Evolutionary conservation across 768 basidiomycete genomes (phyloP), one percentile per base, ranked within the genome.

Genomic region (Rhodosporidiobolus odoratus): DNA sequence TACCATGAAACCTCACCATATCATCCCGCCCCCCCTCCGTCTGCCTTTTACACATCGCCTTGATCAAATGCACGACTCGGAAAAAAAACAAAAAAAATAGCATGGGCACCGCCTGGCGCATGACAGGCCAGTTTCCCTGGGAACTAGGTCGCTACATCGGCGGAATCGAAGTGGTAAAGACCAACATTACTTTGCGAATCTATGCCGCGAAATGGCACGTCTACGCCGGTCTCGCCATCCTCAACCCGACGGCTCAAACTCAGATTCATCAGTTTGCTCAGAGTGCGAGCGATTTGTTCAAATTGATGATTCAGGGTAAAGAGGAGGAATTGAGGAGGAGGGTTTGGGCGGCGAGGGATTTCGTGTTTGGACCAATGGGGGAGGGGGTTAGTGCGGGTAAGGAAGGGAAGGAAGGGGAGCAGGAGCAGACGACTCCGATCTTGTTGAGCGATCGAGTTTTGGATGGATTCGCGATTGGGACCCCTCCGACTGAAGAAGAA

Each of bases 171-270:
- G 94, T 92, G 2, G 92, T 92, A 75, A 99, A 99, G 81, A 93
- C 92, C 76, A 99, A 99, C 83, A 89, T 97, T 80, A 87, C 90
- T 72, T 85, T 96, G 27, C 91, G 96, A 0, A 98, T 99, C 76
- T 99, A 97, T 80, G 85, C 91, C 53, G 96, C 93, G 80, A 89
- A 92, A 70, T 99, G 93, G 93, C 95, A 99, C 81, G 95, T 99
- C 77, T 99, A 99, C 79, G 95, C 95, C 21, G 95, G 96, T 3
- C 85, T 99, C n/a, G 95, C 95, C 1, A 91, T 98, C 78, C 85
- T 99, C 71, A 98, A 99, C 80, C 95, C 96, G 8, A 87, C 85
- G 17, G 96, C 96, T 0, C 85, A 85, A 50, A 79, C 84, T 2
- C 95, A 97, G 78, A 97, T 99, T 73, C 85, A 96, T 75, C 92